Percentiles rank a stretch among this genome's conserved stretches.
These are phyloP conservation scores for Colletotrichum navitas DNA, from an alignment of 2,329 filamentous ascomycete species.

Conservation along the genomic window DNA sequence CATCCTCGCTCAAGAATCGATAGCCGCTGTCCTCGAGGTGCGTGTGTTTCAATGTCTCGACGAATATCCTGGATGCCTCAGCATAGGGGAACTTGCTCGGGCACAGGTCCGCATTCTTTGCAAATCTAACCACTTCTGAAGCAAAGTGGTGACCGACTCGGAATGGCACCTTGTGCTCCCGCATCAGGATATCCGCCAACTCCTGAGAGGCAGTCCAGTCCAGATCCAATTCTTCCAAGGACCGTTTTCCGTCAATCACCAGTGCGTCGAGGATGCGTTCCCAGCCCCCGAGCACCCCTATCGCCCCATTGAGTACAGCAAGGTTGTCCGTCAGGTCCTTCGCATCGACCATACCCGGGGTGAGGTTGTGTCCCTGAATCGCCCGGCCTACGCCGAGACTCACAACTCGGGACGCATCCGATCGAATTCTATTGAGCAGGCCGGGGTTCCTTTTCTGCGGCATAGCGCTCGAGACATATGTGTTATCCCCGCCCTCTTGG, in stretches of 20 bases:
- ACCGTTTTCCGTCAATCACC: conserved; percentile 19
- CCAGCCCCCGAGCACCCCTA: not conserved
- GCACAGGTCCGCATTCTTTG: conserved; percentile 9
- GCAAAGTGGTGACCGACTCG: conserved; percentile 39
- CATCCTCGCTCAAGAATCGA: conserved; percentile 13
- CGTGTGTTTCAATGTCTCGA: conserved; percentile 9
- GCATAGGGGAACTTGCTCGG: conserved; percentile 32
- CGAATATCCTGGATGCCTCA: conserved; percentile 20
- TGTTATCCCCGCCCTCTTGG: conserved; percentile 31
- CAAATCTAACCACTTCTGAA: conserved; percentile 31
- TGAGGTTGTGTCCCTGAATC: conserved; percentile 33
- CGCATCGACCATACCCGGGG: conserved; percentile 34
- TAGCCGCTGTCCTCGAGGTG: not conserved
- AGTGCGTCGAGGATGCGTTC: conserved; percentile 28
- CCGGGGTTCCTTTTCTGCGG: conserved; percentile 37
- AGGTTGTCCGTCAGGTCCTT: conserved; percentile 29
- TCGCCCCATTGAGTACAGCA: conserved; percentile 19
- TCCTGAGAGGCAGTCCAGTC: conserved; percentile 40
- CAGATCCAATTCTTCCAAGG: conserved; percentile 28
- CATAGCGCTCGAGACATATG: conserved; percentile 37
- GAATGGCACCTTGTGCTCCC: conserved; percentile 29
- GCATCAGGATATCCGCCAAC: conserved; percentile 31
- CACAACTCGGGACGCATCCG: conserved; percentile 29
- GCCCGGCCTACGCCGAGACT: conserved; percentile 26
- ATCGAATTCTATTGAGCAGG: conserved; percentile 7